Percentiles rank a stretch among this genome's conserved stretches.
These are phyloP conservation scores for Fusarium lyarnte DNA, from an alignment of 2,329 filamentous ascomycete species.

Conservation along the genomic window DNA sequence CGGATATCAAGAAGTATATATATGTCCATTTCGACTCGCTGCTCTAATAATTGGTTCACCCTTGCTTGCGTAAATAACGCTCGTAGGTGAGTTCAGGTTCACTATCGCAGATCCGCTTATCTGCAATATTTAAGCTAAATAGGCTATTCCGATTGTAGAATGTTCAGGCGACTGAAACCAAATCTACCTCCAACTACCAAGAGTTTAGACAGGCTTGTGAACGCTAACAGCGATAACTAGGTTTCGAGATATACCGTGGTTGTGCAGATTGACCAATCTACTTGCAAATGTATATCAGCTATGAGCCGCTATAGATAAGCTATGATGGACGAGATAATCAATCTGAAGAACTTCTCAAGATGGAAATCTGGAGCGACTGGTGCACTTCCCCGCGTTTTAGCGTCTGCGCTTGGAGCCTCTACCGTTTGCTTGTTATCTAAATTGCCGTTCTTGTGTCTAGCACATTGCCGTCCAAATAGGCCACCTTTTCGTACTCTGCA, in stretches of 20 bases:
- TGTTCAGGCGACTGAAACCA: background rate
- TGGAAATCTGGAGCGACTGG: background rate
- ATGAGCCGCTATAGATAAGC: background rate
- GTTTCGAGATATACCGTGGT: background rate
- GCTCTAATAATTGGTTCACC: fast-evolving
- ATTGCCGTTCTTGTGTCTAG: background rate
- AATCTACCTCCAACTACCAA: background rate
- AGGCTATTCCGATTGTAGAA: background rate
- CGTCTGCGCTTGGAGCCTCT: background rate
- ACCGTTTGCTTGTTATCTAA: background rate
- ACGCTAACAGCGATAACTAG: background rate
- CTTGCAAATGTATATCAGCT: background rate
- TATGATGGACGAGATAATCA: background rate
- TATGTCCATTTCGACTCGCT: background rate
- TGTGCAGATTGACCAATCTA: background rate
- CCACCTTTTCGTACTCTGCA: fast-evolving
- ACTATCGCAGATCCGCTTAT: background rate
- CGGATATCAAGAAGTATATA: background rate
- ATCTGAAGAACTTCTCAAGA: background rate
- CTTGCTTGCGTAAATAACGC: background rate
- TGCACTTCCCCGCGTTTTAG: background rate
- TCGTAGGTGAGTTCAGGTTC: background rate
- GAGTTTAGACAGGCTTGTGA: background rate
- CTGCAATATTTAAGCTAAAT: background rate
- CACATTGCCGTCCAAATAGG: background rate